These are phyloP conservation scores for Coemansia erecta DNA, from an alignment of 192 early-diverging fungal species.

Conservation along the genomic window DNA sequence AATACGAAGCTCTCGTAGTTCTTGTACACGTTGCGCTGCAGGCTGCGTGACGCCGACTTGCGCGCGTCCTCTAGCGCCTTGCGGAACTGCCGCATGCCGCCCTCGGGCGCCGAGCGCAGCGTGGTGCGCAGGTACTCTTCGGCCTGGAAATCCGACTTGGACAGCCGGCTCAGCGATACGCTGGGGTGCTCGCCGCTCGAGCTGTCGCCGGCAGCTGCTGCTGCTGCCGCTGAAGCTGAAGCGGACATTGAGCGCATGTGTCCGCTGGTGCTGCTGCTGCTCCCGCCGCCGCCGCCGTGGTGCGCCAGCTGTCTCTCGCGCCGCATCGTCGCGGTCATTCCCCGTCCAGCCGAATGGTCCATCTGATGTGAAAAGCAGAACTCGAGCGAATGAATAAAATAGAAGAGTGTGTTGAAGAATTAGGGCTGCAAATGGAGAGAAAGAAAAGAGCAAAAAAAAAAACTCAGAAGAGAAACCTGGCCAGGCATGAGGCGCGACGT, in stretches of 20 bases:
- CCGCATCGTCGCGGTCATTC: not conserved
- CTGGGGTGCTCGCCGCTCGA: constrained; percentile 25
- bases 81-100: constrained; percentile 48
- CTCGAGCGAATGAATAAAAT: not conserved
- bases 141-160: constrained; percentile 35
- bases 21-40: constrained; percentile 68
- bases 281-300: not conserved
- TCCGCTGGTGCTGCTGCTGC: not conserved
- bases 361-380: not conserved
- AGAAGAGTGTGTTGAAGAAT: not conserved
- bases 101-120: constrained; percentile 26
- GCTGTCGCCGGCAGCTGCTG: not conserved
- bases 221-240: no score
- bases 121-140: constrained; percentile 45
- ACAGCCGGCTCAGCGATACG: constrained; percentile 37
- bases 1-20: constrained; percentile 77
- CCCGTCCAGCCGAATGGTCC: not conserved
- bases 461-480: not conserved
- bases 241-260: not conserved
- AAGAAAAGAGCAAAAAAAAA: not conserved
- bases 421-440: not conserved
- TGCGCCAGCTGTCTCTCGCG: not conserved
- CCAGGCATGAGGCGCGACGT: no score
- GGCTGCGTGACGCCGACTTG: constrained; percentile 57
- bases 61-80: constrained; percentile 58